Evolutionary conservation across 1,139 yeast genomes (phyloP).

Genomic region (Yamadazyma dendronema): DNA sequence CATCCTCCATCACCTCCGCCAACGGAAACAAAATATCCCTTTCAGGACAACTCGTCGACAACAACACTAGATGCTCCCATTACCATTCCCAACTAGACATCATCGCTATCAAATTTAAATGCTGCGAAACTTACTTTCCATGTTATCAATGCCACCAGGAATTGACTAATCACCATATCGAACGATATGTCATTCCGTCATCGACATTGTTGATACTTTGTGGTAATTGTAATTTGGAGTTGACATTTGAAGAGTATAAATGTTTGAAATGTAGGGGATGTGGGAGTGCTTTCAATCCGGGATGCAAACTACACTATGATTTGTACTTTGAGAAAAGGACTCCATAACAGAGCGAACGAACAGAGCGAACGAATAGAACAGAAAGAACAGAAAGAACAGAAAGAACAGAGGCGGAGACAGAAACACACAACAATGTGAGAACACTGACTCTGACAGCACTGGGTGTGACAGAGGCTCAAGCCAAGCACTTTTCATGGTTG

Average conservation of each 20-base stretch:
- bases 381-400: no score
- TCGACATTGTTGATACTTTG: conserved; percentile 31
- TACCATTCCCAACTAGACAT: conserved; percentile 35
- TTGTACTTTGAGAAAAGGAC: conserved; percentile 29
- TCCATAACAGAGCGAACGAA: neutral
- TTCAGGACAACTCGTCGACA: conserved; percentile 22
- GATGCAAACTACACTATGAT: conserved; percentile 36
- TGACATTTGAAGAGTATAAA: conserved; percentile 29
- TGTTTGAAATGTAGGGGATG: conserved; percentile 26
- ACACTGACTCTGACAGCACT: no score
- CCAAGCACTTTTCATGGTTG: no score
- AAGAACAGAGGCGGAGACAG: no score
- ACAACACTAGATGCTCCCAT: conserved; percentile 38
- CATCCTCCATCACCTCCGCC: conserved; percentile 1
- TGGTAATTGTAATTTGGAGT: conserved; percentile 32
- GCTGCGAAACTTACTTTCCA: conserved; percentile 38
- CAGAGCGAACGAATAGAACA: no score
- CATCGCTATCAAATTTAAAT: conserved; percentile 43
- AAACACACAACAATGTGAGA: no score
- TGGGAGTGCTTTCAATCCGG: conserved; percentile 33
- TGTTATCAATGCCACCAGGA: conserved; percentile 41
- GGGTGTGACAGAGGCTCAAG: no score
- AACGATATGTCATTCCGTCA: conserved; percentile 6
- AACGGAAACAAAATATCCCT: conserved; percentile 7
- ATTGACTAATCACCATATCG: conserved; percentile 21